A percentile compares a stretch with the other conserved stretches of the same genome.
These are phyloP conservation scores for Nakazawaea sp. DNA, from an alignment of 805 yeast species.

Conservation along the genomic window DNA sequence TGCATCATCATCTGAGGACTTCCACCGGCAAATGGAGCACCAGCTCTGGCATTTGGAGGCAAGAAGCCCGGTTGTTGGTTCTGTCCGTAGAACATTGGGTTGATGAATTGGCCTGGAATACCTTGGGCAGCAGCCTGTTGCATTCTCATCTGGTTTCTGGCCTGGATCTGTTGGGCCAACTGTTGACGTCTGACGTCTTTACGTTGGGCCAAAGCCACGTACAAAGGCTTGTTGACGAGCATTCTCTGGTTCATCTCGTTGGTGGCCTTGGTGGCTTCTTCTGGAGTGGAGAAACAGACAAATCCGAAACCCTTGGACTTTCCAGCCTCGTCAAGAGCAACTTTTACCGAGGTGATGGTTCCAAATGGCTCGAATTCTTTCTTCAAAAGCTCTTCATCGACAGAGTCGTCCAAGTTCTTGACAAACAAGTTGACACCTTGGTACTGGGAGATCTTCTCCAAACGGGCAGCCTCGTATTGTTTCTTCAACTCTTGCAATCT, in stretches of 20 bases:
- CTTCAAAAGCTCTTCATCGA: slow-evolving; percentile 85
- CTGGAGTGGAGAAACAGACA: slow-evolving; percentile 96
- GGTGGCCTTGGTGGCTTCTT: slow-evolving; percentile 98
- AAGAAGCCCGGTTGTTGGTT: slow-evolving; percentile 69
- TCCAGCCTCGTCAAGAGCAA: slow-evolving; percentile 91
- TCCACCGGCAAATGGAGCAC: slow-evolving; percentile 62
- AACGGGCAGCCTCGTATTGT: slow-evolving; percentile 87
- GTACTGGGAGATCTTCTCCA: slow-evolving; percentile 87
- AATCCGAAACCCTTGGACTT: slow-evolving; percentile 98
- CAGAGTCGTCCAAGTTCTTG: slow-evolving; percentile 91
- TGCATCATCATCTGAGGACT: slow-evolving; percentile 73
- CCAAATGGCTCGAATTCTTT: slow-evolving; percentile 95
- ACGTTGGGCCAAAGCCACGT: slow-evolving; percentile 98
- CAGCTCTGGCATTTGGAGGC: slow-evolving; percentile 77
- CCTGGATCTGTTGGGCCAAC: slow-evolving; percentile 95
- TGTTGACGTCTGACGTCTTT: slow-evolving; percentile 96
- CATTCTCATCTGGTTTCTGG: slow-evolving; percentile 96
- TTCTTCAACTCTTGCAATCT: slow-evolving; percentile 92
- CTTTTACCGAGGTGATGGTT: slow-evolving; percentile 90
- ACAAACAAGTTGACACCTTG: slow-evolving; percentile 97
- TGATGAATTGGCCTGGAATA: slow-evolving; percentile 80
- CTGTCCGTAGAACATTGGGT: slow-evolving; percentile 75
- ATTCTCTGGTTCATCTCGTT: slow-evolving; percentile 97
- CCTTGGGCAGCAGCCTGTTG: slow-evolving; percentile 94
- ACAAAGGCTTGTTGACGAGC: slow-evolving; percentile 91